Conservation (phyloP, 1,139 yeast genomes). For the Hyphopichia wangnamkhiaoensis region DNA sequence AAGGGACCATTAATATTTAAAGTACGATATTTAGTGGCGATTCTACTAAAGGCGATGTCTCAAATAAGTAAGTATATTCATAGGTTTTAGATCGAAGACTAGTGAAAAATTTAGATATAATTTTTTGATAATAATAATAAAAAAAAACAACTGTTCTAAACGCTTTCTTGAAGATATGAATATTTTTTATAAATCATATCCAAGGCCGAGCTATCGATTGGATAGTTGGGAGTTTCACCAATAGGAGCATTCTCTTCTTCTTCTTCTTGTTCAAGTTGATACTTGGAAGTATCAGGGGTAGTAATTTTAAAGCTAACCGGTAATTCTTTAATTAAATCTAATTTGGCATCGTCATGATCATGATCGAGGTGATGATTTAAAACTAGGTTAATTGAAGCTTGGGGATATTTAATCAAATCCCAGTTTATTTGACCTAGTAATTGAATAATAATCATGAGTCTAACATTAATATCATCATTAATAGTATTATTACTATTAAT, state of each 20-base stretch:
- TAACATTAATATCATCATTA: neutral
- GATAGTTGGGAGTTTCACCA: neutral
- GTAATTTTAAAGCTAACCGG: neutral
- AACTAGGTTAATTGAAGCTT: slow-evolving; percentile 3
- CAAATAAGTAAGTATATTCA: no score
- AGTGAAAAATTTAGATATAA: no score
- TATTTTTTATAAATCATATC: slow-evolving; percentile 1
- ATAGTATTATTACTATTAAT: neutral
- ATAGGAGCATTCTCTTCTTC: no score
- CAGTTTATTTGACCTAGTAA: slow-evolving; percentile 1
- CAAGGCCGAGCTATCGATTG: neutral
- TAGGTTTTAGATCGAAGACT: no score
- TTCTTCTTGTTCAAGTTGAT: no score
- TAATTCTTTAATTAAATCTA: slow-evolving; percentile 1
- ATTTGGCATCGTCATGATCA: neutral
- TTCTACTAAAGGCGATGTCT: no score
- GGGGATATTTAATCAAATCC: neutral
- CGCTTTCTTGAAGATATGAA: slow-evolving; percentile 2
- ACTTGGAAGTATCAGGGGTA: neutral
- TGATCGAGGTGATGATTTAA: neutral
- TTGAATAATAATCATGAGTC: slow-evolving; percentile 4
- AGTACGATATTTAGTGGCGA: no score
- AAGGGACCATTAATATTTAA: no score
- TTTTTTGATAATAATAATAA: neutral
- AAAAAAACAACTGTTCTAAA: neutral